These are phyloP conservation scores for Aegilops umbellulata DNA, from an alignment of 176 grass and related monocot species.

Conservation along the genomic window DNA sequence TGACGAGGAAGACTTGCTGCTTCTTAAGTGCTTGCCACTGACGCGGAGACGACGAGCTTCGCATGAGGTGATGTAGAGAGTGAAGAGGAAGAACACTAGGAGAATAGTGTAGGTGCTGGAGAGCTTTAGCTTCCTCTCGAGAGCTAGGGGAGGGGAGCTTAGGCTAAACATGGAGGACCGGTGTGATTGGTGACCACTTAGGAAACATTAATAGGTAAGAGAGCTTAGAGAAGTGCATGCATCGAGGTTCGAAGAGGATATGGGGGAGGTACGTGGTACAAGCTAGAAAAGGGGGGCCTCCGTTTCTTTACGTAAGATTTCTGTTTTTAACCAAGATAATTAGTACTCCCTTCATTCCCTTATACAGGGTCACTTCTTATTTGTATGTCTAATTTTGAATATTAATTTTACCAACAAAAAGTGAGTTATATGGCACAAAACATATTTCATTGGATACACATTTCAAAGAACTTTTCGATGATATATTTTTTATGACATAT, in stretches of 20 bases:
- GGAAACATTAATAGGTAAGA: conserved; percentile 17
- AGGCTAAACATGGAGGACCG: conserved; percentile 33
- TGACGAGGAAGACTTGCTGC: conserved; percentile 12
- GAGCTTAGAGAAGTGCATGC: not conserved
- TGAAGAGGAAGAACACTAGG: conserved; percentile 36
- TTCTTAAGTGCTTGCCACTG: conserved; percentile 25
- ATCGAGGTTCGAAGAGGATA: not conserved
- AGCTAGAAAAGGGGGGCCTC: not conserved
- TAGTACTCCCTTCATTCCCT: too few species aligned
- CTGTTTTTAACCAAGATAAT: not conserved
- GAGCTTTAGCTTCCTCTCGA: conserved; percentile 24
- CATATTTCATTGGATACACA: too few species aligned
- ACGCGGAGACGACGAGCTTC: conserved; percentile 42
- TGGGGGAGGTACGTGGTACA: not conserved
- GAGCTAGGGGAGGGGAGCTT: conserved; percentile 22
- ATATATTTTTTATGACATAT: too few species aligned
- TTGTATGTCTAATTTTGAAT: too few species aligned
- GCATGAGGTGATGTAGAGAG: conserved; percentile 35
- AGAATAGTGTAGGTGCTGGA: conserved; percentile 33
- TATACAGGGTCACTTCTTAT: too few species aligned
- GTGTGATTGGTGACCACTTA: conserved; percentile 23
- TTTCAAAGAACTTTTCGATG: too few species aligned
- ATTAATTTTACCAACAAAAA: too few species aligned
- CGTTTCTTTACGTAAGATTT: not conserved
- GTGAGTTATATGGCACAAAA: too few species aligned